Conservation (phyloP, 75 land plant species). For the Cryptomeria japonica region DNA sequence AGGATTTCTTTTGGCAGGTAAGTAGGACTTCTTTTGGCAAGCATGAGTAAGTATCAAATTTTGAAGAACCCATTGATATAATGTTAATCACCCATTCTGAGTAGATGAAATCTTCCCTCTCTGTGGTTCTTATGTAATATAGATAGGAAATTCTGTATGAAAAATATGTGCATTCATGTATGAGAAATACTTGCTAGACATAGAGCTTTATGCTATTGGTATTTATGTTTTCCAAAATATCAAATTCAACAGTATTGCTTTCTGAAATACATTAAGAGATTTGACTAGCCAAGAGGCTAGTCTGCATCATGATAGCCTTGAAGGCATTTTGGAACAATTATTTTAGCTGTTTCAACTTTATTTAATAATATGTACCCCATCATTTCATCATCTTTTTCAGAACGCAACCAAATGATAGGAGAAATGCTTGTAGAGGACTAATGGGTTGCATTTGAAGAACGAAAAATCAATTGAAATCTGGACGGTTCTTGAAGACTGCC, state of each 20-base stretch:
- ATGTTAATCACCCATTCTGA: neutral
- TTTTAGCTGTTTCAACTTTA: neutral
- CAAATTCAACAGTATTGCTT: neutral
- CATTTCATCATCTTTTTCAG: neutral
- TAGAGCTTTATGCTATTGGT: neutral
- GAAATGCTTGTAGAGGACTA: neutral
- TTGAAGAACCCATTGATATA: neutral
- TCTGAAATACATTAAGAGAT: neutral
- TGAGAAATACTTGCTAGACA: neutral
- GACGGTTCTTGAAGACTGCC: neutral
- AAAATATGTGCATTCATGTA: neutral
- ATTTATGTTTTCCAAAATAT: neutral
- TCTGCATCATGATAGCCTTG: neutral
- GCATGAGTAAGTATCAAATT: neutral
- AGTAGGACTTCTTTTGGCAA: neutral
- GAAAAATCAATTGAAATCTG: neutral
- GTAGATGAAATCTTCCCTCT: neutral
- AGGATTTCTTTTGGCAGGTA: constrained; percentile 96
- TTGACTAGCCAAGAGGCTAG: neutral
- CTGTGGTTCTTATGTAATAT: neutral
- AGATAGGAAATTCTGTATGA: neutral
- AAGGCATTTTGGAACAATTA: neutral
- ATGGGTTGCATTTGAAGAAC: neutral
- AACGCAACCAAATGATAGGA: neutral
- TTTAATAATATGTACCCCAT: neutral